Evolutionary conservation across 768 basidiomycete species (phyloP).

Genomic region (Lepiota brunneoincarnata): DNA sequence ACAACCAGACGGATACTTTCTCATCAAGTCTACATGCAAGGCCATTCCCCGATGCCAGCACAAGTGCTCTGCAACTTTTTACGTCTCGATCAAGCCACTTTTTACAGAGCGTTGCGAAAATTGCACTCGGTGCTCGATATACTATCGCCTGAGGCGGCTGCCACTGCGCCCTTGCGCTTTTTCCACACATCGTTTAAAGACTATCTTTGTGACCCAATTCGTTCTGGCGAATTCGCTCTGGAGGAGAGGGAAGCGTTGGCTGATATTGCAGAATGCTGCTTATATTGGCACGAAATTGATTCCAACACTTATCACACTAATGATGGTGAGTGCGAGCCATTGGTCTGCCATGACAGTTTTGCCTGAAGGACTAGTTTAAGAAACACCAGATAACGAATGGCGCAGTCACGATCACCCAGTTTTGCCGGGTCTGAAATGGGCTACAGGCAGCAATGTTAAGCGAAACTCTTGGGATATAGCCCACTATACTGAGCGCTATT

Average conservation of each 20-base stretch:
- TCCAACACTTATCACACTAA: not conserved
- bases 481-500: not conserved
- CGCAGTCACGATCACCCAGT: not conserved
- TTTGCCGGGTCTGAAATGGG: not conserved
- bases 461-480: not conserved
- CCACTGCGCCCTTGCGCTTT: not conserved
- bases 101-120: not conserved
- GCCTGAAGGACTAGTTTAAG: not conserved
- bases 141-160: not conserved
- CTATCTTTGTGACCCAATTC: not conserved
- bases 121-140: not conserved
- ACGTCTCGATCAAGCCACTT: not conserved
- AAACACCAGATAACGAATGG: too few species aligned
- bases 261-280: not conserved
- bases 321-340: not conserved
- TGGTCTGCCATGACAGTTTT: too few species aligned
- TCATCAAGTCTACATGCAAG: too few species aligned
- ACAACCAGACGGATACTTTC: too few species aligned
- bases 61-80: too few species aligned
- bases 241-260: not conserved
- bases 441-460: not conserved
- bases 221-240: not conserved
- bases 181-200: not conserved
- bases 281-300: not conserved
- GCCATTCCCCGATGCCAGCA: too few species aligned